phyloP scores from a whole-genome alignment of 2,329 filamentous ascomycete genomes.

The Fusarium incarnatum region DNA sequence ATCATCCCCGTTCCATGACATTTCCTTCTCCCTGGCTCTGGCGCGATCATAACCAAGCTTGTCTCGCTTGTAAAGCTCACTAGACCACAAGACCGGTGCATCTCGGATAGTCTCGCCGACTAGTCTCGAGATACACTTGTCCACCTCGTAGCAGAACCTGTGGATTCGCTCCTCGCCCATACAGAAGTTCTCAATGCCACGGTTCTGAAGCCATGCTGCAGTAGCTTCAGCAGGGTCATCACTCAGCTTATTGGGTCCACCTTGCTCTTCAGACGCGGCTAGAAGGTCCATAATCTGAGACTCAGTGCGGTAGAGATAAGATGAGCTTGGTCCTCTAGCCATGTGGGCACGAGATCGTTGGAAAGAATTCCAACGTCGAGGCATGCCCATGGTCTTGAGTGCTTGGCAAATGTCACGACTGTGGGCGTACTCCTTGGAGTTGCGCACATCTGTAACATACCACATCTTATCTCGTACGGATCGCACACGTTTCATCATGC shows the following conservation, averaged over 20 bases:
- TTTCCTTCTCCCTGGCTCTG: constrained; percentile 59
- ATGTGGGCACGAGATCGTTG: constrained; percentile 62
- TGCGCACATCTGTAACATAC: constrained; percentile 94
- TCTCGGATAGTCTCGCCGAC: constrained; percentile 87
- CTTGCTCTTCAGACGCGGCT: constrained; percentile 83
- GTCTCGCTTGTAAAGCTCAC: constrained; percentile 86
- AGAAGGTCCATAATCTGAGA: constrained; percentile 88
- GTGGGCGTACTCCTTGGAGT: constrained; percentile 88
- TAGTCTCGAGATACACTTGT: constrained; percentile 85
- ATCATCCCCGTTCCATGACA: constrained; percentile 61
- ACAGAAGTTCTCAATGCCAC: constrained; percentile 91
- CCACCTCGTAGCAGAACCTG: constrained; percentile 90
- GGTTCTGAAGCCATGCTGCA: constrained; percentile 81
- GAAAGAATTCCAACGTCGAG: constrained; percentile 66
- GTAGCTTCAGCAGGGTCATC: constrained; percentile 94
- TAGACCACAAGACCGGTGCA: constrained; percentile 91
- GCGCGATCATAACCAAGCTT: constrained; percentile 69
- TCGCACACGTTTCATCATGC: constrained; percentile 78
- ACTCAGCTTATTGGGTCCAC: constrained; percentile 94
- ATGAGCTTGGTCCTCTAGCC: constrained; percentile 61
- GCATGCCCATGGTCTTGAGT: constrained; percentile 87
- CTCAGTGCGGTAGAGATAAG: constrained; percentile 82
- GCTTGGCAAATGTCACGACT: constrained; percentile 87
- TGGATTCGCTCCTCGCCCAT: constrained; percentile 95
- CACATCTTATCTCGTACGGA: constrained; percentile 96